Evolutionary conservation across 176 grass and related monocot genomes (phyloP).

Genomic region (Typha latifolia): DNA sequence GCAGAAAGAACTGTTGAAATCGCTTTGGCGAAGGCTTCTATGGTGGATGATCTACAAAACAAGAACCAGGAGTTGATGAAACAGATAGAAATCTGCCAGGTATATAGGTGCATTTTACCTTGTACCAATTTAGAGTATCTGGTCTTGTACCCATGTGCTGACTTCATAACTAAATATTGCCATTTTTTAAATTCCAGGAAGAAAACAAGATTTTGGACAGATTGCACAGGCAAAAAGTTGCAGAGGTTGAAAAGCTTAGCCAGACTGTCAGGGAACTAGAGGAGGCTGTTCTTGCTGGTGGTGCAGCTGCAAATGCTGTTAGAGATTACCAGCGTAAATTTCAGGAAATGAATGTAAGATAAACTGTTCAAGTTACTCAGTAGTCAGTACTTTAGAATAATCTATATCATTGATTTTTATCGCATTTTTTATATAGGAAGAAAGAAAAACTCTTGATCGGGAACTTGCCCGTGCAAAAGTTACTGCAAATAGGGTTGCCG

Average conservation of each 20-base stretch:
- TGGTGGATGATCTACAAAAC: slow-evolving; percentile 98
- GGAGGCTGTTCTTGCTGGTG: slow-evolving; percentile 91
- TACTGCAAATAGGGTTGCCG: slow-evolving; percentile 86
- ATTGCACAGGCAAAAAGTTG: slow-evolving; percentile 84
- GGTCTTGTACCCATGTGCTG: slow-evolving; percentile 4
- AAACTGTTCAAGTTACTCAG: background rate
- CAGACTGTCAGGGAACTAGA: slow-evolving; percentile 92
- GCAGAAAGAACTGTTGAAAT: slow-evolving; percentile 86
- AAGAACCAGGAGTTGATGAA: slow-evolving; percentile 98
- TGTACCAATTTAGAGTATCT: slow-evolving; percentile 3
- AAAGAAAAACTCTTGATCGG: slow-evolving; percentile 77
- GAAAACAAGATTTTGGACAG: slow-evolving; percentile 97
- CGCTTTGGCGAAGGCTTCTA: slow-evolving; percentile 85
- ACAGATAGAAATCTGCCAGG: slow-evolving; percentile 97
- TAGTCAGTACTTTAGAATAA: background rate
- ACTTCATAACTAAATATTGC: slow-evolving; percentile 7
- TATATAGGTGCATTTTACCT: slow-evolving; percentile 20
- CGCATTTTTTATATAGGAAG: slow-evolving; percentile 47
- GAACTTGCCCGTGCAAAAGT: slow-evolving; percentile 91
- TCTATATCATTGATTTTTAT: background rate
- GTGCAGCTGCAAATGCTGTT: slow-evolving; percentile 88
- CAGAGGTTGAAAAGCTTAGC: slow-evolving; percentile 88
- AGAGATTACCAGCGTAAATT: slow-evolving; percentile 96
- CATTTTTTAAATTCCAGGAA: slow-evolving; percentile 39
- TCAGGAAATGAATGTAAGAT: slow-evolving; percentile 89